Evolutionary conservation across 768 basidiomycete genomes (phyloP).

Genomic region (Hericium coralloides): DNA sequence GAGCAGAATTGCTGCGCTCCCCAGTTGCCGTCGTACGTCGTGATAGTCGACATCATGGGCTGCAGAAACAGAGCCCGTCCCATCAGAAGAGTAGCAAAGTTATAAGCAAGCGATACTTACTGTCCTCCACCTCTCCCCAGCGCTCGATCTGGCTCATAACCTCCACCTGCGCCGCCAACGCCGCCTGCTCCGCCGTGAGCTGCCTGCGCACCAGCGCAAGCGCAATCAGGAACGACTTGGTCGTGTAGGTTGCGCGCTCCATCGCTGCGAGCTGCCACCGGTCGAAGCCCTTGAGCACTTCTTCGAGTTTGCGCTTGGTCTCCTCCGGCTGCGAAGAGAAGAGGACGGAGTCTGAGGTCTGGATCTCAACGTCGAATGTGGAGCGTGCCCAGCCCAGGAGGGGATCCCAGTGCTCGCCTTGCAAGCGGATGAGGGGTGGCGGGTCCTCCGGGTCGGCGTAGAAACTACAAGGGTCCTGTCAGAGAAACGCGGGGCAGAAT

Average conservation of each 20-base stretch:
- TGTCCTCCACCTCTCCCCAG: conserved; percentile 99
- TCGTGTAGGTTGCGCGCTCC: conserved; percentile 82
- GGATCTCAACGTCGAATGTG: conserved; percentile 59
- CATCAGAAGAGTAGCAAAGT: not conserved
- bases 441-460: conserved; percentile 59
- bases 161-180: conserved; percentile 82
- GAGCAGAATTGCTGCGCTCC: conserved; percentile 62
- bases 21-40: conserved; percentile 81
- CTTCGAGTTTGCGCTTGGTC: conserved; percentile 51
- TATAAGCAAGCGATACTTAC: conserved; percentile 40
- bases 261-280: conserved; percentile 88
- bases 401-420: conserved; percentile 83
- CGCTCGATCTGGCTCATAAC: conserved; percentile 91
- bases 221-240: conserved; percentile 86
- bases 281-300: conserved; percentile 56
- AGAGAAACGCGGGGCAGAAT: not conserved
- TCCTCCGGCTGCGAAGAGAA: conserved; percentile 59
- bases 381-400: conserved; percentile 69
- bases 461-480: conserved; percentile 43
- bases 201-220: conserved; percentile 74
- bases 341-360: conserved; percentile 63
- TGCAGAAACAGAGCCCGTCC: conserved; percentile 24
- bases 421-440: conserved; percentile 63
- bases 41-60: conserved; percentile 98
- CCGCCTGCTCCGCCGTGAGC: conserved; percentile 76